Evolutionary conservation across 1,284 basidiomycete genomes (phyloP), one percentile per base, ranked within the genome.

Genomic region (Apiotrichum gamsii): DNA sequence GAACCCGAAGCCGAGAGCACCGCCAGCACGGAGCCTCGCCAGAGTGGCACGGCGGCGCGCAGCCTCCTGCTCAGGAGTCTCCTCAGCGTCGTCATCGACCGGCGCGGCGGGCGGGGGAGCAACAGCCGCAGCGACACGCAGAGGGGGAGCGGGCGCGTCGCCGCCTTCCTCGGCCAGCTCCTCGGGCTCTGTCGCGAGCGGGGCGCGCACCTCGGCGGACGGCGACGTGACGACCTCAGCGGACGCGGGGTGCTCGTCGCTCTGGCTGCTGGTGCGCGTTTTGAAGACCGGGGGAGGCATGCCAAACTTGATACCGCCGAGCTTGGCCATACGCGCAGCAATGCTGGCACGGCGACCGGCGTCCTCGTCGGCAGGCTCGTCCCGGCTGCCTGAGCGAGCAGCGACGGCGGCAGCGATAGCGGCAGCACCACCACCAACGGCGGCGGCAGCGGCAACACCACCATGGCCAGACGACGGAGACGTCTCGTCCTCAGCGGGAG

Each of bases 301-400:
- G 4, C 90, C 89, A 31, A 93, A 78, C 54, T 85, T 80, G 35
- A 88, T 82, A 30, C 87, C 90, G 24, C 87, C 90, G 11, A 90
- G 78, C 58, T 84, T 83, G 47, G 87, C 90, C 88, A 93, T 90
- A 47, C 88, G 79, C 24, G 85, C 88, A 24, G 88, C 90, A 61
- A 90, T 83, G 15, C 82, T 83, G 9, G 84, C 83, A 35, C 85
- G 81, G 42, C 85, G 80, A 59, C 83, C 81, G 43, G 33, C n/a
- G 33, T 50, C 47, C 0, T 36, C 39, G 6, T 39, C 20, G 2
- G 37, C 53, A 18, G 39, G 31, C 11, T 18, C 33, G 33, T 18
- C 33, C 6, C 18, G 33, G 6, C 14, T 19, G 33, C 14, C 8
- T 14, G 31, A 32, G 31, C 31, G 31, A n/a, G 6, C 8, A 6